Evolutionary conservation across 2,329 filamentous ascomycete genomes (phyloP), one percentile per base, ranked within the genome.

Genomic region (Cytospora paraplurivora): DNA sequence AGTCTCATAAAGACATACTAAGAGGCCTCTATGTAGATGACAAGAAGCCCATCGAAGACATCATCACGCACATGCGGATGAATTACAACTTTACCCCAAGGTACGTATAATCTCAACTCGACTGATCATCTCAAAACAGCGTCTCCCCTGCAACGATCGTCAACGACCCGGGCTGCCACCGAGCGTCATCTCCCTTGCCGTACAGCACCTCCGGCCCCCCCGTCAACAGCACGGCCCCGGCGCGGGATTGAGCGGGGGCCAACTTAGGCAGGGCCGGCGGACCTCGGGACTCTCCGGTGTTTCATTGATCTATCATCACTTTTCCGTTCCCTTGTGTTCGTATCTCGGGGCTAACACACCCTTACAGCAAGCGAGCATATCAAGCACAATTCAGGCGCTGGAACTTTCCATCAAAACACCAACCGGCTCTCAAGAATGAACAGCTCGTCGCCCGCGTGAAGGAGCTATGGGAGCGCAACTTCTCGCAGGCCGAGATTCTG

Each of bases 401-500:
- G 92, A 84, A 86, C 8, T 94, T 95, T 69, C 90, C 91, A 15
- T 85, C 83, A 63, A 92, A 92, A 73, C 87, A 90, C 69, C 87
- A 88, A 65, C 87, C 87, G 0, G 87, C 88, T 1, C 85, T 92
- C 72, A 90, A 89, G 71, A 89, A 92, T 72, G 79, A 81, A 15
- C 79, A 79, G 32, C 82, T 94, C 8, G 85, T 91, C 49, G 83
- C 82, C 19, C 85, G 91, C 35, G 83, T 94, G 66, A 88, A 87
- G 71, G 85, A 93, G 76, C 80, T 95, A 70, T 95, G 91, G 91
- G 88, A 91, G 73, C 81, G 79, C 69, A 95, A 94, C 71, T 81
- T 86, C 15, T 82, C 79, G 19, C 90, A 93, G 74, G 83, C 84
- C 65, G 88, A 93, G 68, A 95, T 95, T 85, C 79, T 93, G 62